Base-by-base conservation (phyloP, 2,329 filamentous ascomycete species). In the Penicillium glabrum region DNA sequence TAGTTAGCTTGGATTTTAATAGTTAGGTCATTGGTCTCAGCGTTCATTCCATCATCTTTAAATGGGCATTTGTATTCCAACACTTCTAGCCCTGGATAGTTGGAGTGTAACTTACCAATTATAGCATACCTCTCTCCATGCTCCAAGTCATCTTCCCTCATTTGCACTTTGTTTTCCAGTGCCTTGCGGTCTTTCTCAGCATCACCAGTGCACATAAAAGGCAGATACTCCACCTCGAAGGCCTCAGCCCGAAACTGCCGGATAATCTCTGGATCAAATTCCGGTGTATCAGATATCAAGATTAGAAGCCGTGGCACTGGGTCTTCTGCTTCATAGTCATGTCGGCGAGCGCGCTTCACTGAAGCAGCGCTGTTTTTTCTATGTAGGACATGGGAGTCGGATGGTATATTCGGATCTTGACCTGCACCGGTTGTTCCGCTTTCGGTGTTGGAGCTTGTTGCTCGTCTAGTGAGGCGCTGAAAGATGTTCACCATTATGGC, bases 231-330 rank as follows among this genome's bases (percentile, higher is more conserved):
- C 29, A 85, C 79, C 7, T 78, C 69, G 67, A 86, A 87, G 3
- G 84, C 85, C 69, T 87, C 85, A 3, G 81, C 78, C 33, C 75
- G 72, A 76, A 84, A 86, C 46, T 82, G 79, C 37, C 78, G 73
- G 43, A 82, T 69, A 2, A 80, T 79, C 31, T 78, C 75, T 16
- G 77, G 67, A 66, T 86, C 83, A 62, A 86, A 86, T 31, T 68
- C 54, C n/a, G 59, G 57, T 2, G 67, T 64, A 51, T 71, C 63
- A 16, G 71, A 72, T 44, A 67, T 68, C 53, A 72, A 45, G 26
- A 69, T 62, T 19, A 78, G 68, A 24, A 64, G 64, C 27, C 67
- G 66, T 0, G 58, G 59, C 4, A 58, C 44, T 1, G 59, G 53
- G 13, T 65, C 61, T 6, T 60, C 57, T 5, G 54, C 55, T 14